phyloP scores from a whole-genome alignment of 176 grass and related monocot genomes.

The Eleusine indica region DNA sequence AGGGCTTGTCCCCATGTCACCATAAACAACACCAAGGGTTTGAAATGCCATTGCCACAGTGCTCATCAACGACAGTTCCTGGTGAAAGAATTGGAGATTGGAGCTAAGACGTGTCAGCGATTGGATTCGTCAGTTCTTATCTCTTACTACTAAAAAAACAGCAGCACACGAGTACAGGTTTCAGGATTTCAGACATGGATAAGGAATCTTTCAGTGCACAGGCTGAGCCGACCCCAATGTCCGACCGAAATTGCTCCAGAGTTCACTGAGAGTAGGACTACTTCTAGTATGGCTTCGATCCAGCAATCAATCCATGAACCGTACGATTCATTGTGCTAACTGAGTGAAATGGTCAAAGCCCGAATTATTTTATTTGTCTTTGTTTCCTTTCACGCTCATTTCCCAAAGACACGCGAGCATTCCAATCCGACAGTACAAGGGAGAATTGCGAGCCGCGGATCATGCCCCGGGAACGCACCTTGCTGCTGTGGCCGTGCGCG shows the following conservation, averaged over 20 bases:
- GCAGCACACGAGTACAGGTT: background rate
- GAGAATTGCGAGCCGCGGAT: background rate
- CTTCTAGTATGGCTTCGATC: background rate
- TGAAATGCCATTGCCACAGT: conserved; percentile 90
- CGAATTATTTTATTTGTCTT: background rate
- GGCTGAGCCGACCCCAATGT: background rate
- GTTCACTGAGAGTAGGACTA: background rate
- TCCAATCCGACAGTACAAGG: background rate
- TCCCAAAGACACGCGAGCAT: background rate
- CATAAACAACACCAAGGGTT: conserved; percentile 94
- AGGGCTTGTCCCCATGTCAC: conserved; percentile 97
- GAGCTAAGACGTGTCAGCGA: conserved; percentile 32
- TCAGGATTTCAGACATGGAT: background rate
- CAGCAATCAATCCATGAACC: background rate
- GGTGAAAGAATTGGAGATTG: conserved; percentile 15
- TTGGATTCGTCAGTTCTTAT: background rate
- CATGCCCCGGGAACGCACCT: conserved; percentile 42
- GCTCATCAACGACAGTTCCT: conserved; percentile 74
- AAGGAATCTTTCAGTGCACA: background rate
- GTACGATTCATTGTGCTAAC: background rate
- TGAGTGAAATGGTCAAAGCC: conserved; percentile 7
- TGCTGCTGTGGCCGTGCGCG: conserved; percentile 49
- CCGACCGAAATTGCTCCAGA: background rate
- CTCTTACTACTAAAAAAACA: background rate
- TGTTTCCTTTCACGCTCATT: background rate